A percentile compares a stretch with the other conserved stretches of the same genome.
These are phyloP conservation scores for Yamadazyma jaroonii DNA, from an alignment of 1,139 yeast species.

Conservation along the genomic window DNA sequence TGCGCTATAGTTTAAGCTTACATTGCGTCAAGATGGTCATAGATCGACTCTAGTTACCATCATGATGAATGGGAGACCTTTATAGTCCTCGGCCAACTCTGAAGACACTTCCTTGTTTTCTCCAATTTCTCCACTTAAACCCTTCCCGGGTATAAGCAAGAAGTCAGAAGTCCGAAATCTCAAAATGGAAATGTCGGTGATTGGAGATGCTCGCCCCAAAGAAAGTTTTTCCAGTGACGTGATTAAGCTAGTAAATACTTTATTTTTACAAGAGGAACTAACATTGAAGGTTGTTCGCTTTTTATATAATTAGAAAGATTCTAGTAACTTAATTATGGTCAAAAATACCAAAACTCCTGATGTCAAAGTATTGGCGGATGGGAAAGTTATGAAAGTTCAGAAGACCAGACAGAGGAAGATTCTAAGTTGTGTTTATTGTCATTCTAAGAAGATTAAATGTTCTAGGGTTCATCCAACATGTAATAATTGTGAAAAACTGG, in stretches of 20 bases:
- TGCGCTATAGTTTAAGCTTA: too few relatives aligned
- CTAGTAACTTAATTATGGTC: neutral
- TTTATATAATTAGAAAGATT: too few relatives aligned
- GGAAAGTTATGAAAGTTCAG: constrained; percentile 54
- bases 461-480: constrained; percentile 50
- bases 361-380: constrained; percentile 26
- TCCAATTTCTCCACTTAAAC: too few relatives aligned
- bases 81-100: too few relatives aligned
- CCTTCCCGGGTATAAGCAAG: too few relatives aligned
- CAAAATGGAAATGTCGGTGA: constrained; percentile 5
- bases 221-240: neutral
- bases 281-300: too few relatives aligned
- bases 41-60: too few relatives aligned
- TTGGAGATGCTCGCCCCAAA: constrained; percentile 2
- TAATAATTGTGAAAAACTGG: constrained; percentile 45
- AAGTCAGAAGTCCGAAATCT: neutral
- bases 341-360: constrained; percentile 3
- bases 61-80: too few relatives aligned
- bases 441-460: constrained; percentile 60
- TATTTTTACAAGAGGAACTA: too few relatives aligned
- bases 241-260: too few relatives aligned
- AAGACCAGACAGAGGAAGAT: constrained; percentile 58
- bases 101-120: too few relatives aligned
- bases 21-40: too few relatives aligned
- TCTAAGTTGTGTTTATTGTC: constrained; percentile 58